These are phyloP conservation scores for Neospermospora avenae DNA, from an alignment of 2,329 filamentous ascomycete genomes.

Conservation along the genomic window DNA sequence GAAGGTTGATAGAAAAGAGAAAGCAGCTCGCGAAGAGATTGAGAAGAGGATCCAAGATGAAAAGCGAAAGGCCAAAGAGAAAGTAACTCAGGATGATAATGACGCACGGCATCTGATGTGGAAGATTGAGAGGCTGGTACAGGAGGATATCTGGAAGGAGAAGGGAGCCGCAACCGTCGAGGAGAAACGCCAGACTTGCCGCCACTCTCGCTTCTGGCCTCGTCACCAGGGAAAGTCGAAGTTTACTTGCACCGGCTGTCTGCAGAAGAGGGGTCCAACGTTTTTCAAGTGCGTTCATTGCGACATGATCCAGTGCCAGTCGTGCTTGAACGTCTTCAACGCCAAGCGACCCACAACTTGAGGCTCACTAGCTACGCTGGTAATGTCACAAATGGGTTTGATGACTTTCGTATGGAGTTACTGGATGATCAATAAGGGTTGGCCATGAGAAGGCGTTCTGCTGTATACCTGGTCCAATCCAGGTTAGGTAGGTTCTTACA, in stretches of 20 bases:
- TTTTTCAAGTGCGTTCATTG: conserved; percentile 23
- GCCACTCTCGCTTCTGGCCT: conserved; percentile 21
- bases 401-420: not conserved
- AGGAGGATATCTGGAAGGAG: conserved; percentile 9
- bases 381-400: not conserved
- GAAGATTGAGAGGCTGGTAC: conserved; percentile 1
- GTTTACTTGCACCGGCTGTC: conserved; percentile 21
- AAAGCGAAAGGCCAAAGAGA: conserved; percentile 1
- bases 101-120: conserved; percentile 13
- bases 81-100: not conserved
- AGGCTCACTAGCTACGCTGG: not conserved
- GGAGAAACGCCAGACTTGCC: conserved; percentile 19
- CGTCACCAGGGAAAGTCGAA: conserved; percentile 20
- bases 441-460: too few species aligned
- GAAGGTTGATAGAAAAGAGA: not conserved
- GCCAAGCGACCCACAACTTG: not conserved
- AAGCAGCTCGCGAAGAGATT: not conserved
- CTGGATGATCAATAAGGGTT: too few species aligned
- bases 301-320: conserved; percentile 15
- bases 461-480: too few species aligned
- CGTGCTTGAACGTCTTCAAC: conserved; percentile 10
- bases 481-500: too few species aligned
- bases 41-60: not conserved
- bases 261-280: conserved; percentile 19
- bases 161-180: conserved; percentile 6